Conservation (phyloP, 169 alveolate species). For the Cystoisospora suis region DNA sequence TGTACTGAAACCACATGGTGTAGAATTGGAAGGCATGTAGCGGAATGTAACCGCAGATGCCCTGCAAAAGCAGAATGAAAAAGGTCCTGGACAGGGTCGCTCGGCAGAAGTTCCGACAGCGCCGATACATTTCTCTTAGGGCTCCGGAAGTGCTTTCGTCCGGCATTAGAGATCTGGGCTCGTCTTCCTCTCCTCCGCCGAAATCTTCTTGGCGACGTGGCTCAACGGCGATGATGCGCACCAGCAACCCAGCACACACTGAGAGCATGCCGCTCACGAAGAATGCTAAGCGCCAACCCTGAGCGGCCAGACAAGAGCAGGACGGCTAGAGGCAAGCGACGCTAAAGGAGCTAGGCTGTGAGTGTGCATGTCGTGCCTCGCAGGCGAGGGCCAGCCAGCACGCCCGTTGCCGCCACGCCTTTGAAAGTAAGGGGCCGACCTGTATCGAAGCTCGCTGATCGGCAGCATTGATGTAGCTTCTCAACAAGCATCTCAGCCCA, state of each 20-base stretch:
- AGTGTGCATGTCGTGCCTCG: too few species aligned
- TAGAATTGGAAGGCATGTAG: slow-evolving; percentile 86
- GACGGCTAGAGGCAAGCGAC: too few species aligned
- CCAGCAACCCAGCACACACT: slow-evolving; percentile 52
- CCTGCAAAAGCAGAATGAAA: slow-evolving; percentile 74
- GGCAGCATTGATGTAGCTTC: too few species aligned
- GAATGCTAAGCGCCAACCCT: slow-evolving; percentile 69
- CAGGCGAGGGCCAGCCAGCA: too few species aligned
- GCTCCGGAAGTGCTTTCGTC: background rate
- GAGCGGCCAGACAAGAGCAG: background rate
- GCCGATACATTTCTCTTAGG: slow-evolving; percentile 33
- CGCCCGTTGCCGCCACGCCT: too few species aligned
- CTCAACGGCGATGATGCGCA: slow-evolving; percentile 55
- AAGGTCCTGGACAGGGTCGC: slow-evolving; percentile 64
- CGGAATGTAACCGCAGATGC: slow-evolving; percentile 87
- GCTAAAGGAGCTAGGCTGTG: too few species aligned
- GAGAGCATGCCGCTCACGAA: slow-evolving; percentile 55
- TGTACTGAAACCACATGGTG: slow-evolving; percentile 86
- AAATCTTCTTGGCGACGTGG: slow-evolving; percentile 53
- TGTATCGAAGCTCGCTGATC: too few species aligned
- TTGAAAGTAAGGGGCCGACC: too few species aligned
- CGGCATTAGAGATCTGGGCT: background rate
- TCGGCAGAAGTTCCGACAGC: slow-evolving; percentile 54
- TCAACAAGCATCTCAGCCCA: too few species aligned
- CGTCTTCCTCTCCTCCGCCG: background rate